phyloP scores from a whole-genome alignment of 805 yeast genomes.

The Ogataea methanolica region DNA sequence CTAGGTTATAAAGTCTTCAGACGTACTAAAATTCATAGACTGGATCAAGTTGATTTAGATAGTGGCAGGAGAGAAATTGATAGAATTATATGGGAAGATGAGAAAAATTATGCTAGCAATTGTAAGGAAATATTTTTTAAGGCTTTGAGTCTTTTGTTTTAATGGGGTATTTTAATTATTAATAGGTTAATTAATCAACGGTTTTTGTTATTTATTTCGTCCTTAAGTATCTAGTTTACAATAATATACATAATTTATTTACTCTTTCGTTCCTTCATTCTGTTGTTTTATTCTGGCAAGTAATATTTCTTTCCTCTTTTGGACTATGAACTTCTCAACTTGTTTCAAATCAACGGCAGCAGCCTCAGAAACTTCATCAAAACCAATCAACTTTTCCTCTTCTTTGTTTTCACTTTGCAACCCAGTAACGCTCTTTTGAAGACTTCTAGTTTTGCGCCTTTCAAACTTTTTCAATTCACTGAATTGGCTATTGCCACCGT shows the following conservation, averaged over 20 bases:
- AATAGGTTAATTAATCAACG: slow-evolving; percentile 1
- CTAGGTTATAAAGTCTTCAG: slow-evolving; percentile 48
- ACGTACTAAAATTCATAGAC: slow-evolving; percentile 59
- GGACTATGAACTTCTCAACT: slow-evolving; percentile 43
- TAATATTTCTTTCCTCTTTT: slow-evolving; percentile 39
- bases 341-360: slow-evolving; percentile 33
- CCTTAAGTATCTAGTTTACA: slow-evolving; percentile 21
- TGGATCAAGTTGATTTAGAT: slow-evolving; percentile 76
- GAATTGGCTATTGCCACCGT: neutral
- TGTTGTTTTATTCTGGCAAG: slow-evolving; percentile 31
- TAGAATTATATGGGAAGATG: slow-evolving; percentile 77
- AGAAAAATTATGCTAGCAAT: slow-evolving; percentile 33
- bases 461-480: slow-evolving; percentile 28
- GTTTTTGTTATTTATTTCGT: slow-evolving; percentile 11
- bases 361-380: slow-evolving; percentile 21
- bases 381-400: slow-evolving; percentile 6
- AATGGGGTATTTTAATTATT: neutral
- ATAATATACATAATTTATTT: slow-evolving; percentile 25
- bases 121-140: slow-evolving; percentile 28
- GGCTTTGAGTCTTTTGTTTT: slow-evolving; percentile 16
- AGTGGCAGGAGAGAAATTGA: slow-evolving; percentile 83
- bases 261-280: neutral
- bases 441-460: slow-evolving; percentile 21
- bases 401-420: neutral
- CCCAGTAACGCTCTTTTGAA: slow-evolving; percentile 3